phyloP scores from a whole-genome alignment of 805 yeast genomes.

The Myxozyma monticola region DNA sequence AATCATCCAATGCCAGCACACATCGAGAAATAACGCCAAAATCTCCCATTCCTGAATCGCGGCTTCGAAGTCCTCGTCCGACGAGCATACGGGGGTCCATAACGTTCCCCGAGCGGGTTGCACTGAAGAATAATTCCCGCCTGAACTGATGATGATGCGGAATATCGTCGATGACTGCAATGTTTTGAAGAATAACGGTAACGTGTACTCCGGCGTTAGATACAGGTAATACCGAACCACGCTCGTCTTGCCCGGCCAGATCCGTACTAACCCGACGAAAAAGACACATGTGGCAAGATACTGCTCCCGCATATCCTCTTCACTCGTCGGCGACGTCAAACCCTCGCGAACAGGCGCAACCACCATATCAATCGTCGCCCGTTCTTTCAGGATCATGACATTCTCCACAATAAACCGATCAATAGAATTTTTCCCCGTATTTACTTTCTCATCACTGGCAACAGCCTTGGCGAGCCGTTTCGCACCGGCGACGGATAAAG shows the following conservation, averaged over 20 bases:
- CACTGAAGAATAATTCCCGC: not conserved
- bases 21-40: slow-evolving; percentile 56
- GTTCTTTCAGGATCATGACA: slow-evolving; percentile 10
- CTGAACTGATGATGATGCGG: not conserved
- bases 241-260: slow-evolving; percentile 23
- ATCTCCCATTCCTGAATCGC: slow-evolving; percentile 33
- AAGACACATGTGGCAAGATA: slow-evolving; percentile 13
- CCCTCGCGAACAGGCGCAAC: slow-evolving; percentile 9
- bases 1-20: slow-evolving; percentile 64
- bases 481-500: slow-evolving; percentile 2
- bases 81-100: slow-evolving; percentile 7
- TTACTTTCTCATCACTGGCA: not conserved
- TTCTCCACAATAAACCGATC: slow-evolving; percentile 8
- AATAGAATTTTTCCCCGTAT: not conserved
- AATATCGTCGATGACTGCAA: slow-evolving; percentile 7
- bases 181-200: slow-evolving; percentile 20
- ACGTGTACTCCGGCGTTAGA: slow-evolving; percentile 21
- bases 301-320: not conserved
- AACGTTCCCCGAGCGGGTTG: slow-evolving; percentile 4
- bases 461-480: slow-evolving; percentile 11
- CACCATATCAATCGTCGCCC: slow-evolving; percentile 15
- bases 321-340: not conserved
- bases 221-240: slow-evolving; percentile 20
- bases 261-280: slow-evolving; percentile 20
- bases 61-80: slow-evolving; percentile 4